Evolutionary conservation across 163 green algal genomes (phyloP).

Genomic region (Botryococcus braunii): DNA sequence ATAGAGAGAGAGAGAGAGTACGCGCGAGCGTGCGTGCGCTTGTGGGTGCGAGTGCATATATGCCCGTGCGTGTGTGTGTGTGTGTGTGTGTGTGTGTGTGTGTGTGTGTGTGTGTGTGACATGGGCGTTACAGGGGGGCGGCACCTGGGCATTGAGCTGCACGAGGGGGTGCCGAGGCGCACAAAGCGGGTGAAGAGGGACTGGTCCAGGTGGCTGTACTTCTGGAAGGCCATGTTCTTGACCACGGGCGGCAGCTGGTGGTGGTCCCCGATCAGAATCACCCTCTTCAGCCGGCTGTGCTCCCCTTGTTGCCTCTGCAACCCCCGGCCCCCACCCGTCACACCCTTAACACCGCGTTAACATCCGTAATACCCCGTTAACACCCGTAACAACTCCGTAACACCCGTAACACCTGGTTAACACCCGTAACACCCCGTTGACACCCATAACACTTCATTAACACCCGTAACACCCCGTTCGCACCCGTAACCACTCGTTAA

Average conservation of each 20-base stretch:
- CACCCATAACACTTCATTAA: too few relatives aligned
- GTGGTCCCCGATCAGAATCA: conserved; percentile 96
- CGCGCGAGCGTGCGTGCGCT: too few relatives aligned
- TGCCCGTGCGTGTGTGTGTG: background rate
- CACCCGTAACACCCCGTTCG: too few relatives aligned
- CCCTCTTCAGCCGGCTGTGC: conserved; percentile 77
- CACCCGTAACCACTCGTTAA: too few relatives aligned
- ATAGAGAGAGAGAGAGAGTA: too few relatives aligned
- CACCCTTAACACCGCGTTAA: too few relatives aligned
- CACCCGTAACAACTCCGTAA: too few relatives aligned
- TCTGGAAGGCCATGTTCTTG: conserved; percentile 94
- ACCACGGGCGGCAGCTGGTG: conserved; percentile 97
- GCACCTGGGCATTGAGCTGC: conserved; percentile 84
- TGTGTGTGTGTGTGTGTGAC: background rate
- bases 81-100: background rate
- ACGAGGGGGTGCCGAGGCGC: conserved; percentile 85
- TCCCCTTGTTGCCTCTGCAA: conserved; percentile 57
- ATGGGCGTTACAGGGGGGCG: background rate
- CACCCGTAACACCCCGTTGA: too few relatives aligned
- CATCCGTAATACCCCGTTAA: too few relatives aligned
- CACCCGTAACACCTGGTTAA: too few relatives aligned
- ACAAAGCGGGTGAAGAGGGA: conserved; percentile 96
- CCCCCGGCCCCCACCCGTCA: background rate
- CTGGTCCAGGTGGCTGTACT: conserved; percentile 92
- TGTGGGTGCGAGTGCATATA: too few relatives aligned